These are phyloP conservation scores for Aspergillus sclerotioniger DNA, from an alignment of 495 filamentous ascomycete genomes.

Conservation along the genomic window DNA sequence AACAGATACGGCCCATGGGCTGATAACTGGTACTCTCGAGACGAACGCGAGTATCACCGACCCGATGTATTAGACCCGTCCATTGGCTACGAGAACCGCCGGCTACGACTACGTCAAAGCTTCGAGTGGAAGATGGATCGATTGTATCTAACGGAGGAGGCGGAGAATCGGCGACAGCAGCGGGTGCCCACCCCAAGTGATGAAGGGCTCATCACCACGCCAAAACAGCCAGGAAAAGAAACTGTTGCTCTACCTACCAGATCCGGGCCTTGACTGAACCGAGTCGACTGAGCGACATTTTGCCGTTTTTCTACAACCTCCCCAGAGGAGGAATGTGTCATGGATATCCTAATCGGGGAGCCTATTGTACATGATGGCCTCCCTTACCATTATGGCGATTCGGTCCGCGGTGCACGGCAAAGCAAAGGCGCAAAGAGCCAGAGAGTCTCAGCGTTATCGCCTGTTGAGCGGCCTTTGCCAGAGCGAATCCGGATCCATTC, in stretches of 20 bases:
- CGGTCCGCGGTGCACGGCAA: no score
- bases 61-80: neutral
- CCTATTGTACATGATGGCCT: neutral
- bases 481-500: constrained; percentile 6
- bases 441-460: neutral
- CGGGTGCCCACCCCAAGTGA: neutral
- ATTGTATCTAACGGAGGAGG: neutral
- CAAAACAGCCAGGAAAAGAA: neutral
- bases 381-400: neutral
- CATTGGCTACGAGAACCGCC: neutral
- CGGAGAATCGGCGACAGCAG: neutral
- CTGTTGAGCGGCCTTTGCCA: neutral
- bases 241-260: neutral
- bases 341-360: neutral
- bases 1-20: neutral
- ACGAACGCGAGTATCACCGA: neutral
- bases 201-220: no score
- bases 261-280: neutral
- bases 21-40: neutral
- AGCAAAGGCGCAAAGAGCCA: neutral
- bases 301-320: neutral
- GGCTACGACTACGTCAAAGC: neutral
- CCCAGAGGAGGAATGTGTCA: neutral
- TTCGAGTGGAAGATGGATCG: constrained; percentile 8
- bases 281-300: neutral